These are phyloP conservation scores for Neofusicoccum sp. DNA, from an alignment of 2,329 filamentous ascomycete genomes.

Conservation along the genomic window DNA sequence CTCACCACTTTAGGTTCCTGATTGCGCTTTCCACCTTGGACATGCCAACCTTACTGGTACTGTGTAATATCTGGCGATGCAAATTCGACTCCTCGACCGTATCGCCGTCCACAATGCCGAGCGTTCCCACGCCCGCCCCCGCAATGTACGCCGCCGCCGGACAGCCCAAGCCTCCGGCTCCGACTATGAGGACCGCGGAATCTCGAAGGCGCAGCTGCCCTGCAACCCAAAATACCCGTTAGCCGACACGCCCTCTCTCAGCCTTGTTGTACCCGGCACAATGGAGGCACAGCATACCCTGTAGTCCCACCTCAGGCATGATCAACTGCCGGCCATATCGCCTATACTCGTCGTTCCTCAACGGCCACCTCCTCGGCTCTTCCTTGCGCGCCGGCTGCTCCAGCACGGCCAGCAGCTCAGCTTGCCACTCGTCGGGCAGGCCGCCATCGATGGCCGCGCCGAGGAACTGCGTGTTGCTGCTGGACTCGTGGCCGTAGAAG, in stretches of 20 bases:
- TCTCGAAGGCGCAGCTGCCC: constrained; percentile 75
- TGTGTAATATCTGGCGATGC: constrained; percentile 87
- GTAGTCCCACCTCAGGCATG: constrained; percentile 76
- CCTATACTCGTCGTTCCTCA: constrained; percentile 73
- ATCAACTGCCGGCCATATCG: constrained; percentile 92
- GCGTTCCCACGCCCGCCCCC: constrained; percentile 79
- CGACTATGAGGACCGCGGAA: constrained; percentile 76
- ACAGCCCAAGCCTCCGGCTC: constrained; percentile 87
- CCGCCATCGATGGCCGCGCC: constrained; percentile 44
- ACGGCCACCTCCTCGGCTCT: constrained; percentile 59
- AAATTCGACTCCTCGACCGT: constrained; percentile 86
- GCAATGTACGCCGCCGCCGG: constrained; percentile 92
- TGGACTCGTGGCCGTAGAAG: constrained; percentile 26
- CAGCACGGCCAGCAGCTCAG: constrained; percentile 44
- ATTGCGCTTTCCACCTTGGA: constrained; percentile 76
- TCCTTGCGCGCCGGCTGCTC: constrained; percentile 29
- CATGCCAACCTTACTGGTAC: constrained; percentile 68
- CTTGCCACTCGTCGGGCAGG: constrained; percentile 45
- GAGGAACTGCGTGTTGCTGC: constrained; percentile 29
- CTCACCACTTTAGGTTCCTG: constrained; percentile 47
- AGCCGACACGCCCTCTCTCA: background rate
- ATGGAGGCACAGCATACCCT: constrained; percentile 53
- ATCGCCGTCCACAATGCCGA: constrained; percentile 88
- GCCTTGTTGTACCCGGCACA: background rate
- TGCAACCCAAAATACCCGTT: constrained; percentile 35